Percentiles rank a stretch among this genome's conserved stretches.
These are phyloP conservation scores for Angophora floribunda DNA, from an alignment of 345 rosid genomes.

Conservation along the genomic window DNA sequence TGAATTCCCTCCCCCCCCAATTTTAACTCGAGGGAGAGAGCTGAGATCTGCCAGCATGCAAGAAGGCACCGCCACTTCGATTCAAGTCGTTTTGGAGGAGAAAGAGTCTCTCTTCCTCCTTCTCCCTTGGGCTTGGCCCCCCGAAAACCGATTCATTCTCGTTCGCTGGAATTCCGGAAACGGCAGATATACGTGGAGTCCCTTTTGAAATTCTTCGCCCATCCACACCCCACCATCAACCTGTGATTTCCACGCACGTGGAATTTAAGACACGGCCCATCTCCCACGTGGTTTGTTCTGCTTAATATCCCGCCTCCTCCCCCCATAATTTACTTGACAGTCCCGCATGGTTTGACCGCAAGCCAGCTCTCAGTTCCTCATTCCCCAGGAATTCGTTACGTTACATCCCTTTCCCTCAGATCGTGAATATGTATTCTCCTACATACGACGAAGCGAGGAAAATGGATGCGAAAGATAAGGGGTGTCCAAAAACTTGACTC, in stretches of 20 bases:
- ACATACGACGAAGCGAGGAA: background rate
- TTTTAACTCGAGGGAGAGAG: background rate
- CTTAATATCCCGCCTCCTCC: too few species aligned
- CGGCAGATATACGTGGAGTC: background rate
- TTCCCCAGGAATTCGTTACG: background rate
- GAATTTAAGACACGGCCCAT: background rate
- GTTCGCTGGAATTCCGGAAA: background rate
- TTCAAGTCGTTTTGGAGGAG: background rate
- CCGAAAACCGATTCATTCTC: background rate
- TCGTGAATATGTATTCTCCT: background rate
- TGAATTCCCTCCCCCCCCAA: background rate
- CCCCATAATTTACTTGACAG: background rate
- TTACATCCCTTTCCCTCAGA: background rate
- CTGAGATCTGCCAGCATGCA: background rate
- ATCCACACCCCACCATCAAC: background rate
- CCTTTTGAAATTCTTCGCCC: background rate
- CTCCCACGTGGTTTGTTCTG: background rate
- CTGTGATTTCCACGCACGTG: background rate
- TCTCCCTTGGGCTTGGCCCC: background rate
- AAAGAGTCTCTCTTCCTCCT: background rate
- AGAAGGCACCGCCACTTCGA: background rate
- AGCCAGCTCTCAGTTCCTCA: background rate
- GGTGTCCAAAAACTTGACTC: too few species aligned
- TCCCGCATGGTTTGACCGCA: background rate
- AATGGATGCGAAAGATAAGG: background rate